Evolutionary conservation across 768 basidiomycete genomes (phyloP).

Genomic region (Rhizopogon roseolus): DNA sequence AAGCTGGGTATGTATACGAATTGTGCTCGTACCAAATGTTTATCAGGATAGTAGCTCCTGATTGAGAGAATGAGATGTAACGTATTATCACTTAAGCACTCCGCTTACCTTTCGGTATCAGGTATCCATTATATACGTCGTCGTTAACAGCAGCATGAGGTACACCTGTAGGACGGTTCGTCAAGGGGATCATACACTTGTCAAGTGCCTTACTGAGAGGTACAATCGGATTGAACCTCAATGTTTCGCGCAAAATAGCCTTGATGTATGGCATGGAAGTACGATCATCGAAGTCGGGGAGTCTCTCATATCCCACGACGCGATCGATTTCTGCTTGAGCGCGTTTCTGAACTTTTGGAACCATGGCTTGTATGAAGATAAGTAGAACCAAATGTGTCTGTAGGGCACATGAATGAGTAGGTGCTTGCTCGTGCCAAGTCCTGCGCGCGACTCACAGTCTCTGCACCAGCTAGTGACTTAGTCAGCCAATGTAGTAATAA

Average conservation of each 20-base stretch:
- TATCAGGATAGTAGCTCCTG: slow-evolving; percentile 2
- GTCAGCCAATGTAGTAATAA: slow-evolving; percentile 10
- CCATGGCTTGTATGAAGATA: slow-evolving; percentile 12
- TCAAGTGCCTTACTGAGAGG: no score
- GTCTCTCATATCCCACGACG: slow-evolving; percentile 5
- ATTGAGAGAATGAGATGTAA: not conserved
- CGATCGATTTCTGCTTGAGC: slow-evolving; percentile 12
- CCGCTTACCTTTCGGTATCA: slow-evolving; percentile 5
- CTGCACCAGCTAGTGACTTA: not conserved
- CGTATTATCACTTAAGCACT: no score
- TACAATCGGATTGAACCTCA: slow-evolving; percentile 23
- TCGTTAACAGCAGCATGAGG: slow-evolving; percentile 4
- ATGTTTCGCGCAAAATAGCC: slow-evolving; percentile 18
- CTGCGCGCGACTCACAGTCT: slow-evolving; percentile 1
- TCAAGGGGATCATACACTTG: no score
- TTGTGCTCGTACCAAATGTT: not conserved
- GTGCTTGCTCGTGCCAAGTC: not conserved
- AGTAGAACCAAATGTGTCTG: slow-evolving; percentile 7
- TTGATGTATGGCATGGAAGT: slow-evolving; percentile 9
- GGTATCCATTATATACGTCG: slow-evolving; percentile 8
- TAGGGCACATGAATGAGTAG: not conserved
- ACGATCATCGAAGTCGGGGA: slow-evolving; percentile 8
- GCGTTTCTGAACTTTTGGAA: slow-evolving; percentile 7
- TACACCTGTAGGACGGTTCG: not conserved
- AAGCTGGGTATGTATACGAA: not conserved